Conservation (phyloP, 1,284 basidiomycete species). For the Stereum hirsutum region DNA sequence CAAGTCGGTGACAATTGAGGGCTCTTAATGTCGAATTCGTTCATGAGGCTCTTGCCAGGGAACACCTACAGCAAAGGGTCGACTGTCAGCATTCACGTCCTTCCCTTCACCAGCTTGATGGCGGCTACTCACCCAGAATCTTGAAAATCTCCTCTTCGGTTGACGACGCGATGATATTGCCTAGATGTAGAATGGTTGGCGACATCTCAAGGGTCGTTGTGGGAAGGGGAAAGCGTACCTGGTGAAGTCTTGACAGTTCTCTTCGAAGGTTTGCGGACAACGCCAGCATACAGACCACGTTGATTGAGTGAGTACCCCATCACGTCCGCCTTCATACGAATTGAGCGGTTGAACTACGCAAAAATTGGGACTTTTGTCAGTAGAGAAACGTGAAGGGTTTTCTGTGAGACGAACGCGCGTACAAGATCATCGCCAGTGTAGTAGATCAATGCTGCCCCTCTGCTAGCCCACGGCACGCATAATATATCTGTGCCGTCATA, state of each 20-base stretch:
- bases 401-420: slow-evolving; percentile 17
- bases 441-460: slow-evolving; percentile 82
- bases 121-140: slow-evolving; percentile 40
- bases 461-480: slow-evolving; percentile 65
- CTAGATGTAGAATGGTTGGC: no score
- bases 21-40: slow-evolving; percentile 31
- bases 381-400: neutral
- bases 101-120: neutral
- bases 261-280: slow-evolving; percentile 62
- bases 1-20: no score
- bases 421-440: slow-evolving; percentile 88
- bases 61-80: slow-evolving; percentile 26
- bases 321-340: slow-evolving; percentile 75
- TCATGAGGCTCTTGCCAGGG: slow-evolving; percentile 77
- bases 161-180: slow-evolving; percentile 67
- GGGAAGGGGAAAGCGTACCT: slow-evolving; percentile 34
- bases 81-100: neutral
- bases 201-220: neutral
- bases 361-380: neutral
- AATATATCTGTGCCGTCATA: slow-evolving; percentile 44
- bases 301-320: slow-evolving; percentile 85
- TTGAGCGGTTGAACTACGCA: slow-evolving; percentile 78
- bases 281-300: slow-evolving; percentile 63
- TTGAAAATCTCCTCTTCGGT: slow-evolving; percentile 82
- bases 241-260: slow-evolving; percentile 50